Percentiles rank a stretch among this genome's conserved stretches.
Conservation (phyloP, 768 basidiomycete genomes). For the Kwoniella botswanensis region DNA sequence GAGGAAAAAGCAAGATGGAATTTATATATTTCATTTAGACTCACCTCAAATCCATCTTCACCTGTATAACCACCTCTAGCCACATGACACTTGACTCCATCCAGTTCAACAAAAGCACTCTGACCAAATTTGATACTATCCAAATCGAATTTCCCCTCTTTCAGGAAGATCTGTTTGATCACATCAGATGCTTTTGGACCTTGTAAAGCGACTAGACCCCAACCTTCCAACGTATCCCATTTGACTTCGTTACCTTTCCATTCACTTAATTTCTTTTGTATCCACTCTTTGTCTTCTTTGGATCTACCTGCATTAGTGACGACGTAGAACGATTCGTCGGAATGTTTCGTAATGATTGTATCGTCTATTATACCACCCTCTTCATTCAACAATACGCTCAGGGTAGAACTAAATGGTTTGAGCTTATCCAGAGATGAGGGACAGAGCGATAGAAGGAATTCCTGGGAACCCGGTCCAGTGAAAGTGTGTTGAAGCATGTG, state of each 20-base stretch:
- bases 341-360: conserved; percentile 75
- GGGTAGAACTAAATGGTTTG: conserved; percentile 75
- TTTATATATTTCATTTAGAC: conserved; percentile 24
- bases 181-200: conserved; percentile 83
- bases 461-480: conserved; percentile 74
- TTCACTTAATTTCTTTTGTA: conserved; percentile 68
- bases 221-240: conserved; percentile 77
- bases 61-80: conserved; percentile 97
- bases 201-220: conserved; percentile 90
- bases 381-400: conserved; percentile 87
- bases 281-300: conserved; percentile 79
- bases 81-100: conserved; percentile 79
- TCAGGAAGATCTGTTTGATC: conserved; percentile 69
- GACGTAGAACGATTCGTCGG: conserved; percentile 78
- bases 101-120: conserved; percentile 78
- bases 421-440: conserved; percentile 78
- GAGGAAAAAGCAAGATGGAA: not conserved
- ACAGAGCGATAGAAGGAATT: conserved; percentile 86
- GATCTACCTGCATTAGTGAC: conserved; percentile 94
- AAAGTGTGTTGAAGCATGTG: conserved; percentile 96
- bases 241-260: conserved; percentile 80
- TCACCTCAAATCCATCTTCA: conserved; percentile 95
- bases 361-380: conserved; percentile 95
- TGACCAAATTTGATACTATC: conserved; percentile 78
- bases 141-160: conserved; percentile 62